Conservation (phyloP, 495 filamentous ascomycete species). For the Staphylotrichum tortipilum region DNA sequence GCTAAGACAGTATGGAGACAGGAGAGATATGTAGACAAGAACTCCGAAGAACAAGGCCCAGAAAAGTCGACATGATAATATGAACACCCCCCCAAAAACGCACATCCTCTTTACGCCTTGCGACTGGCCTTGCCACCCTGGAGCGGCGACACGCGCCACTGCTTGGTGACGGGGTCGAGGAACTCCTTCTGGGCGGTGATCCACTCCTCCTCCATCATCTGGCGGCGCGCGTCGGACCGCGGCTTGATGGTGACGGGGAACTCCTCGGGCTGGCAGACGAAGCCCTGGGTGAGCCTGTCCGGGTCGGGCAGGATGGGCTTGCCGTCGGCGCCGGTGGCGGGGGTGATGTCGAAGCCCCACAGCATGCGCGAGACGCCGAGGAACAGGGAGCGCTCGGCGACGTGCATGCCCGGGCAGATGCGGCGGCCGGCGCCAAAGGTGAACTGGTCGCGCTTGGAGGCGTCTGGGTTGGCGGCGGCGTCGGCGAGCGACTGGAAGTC, state of each 20-base stretch:
- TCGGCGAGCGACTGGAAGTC: constrained; percentile 22
- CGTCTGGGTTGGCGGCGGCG: constrained; percentile 27
- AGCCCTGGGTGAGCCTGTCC: constrained; percentile 35
- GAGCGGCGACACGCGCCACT: constrained; percentile 20
- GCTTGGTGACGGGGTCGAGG: constrained; percentile 27
- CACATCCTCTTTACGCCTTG: constrained; percentile 11
- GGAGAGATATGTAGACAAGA: too few species aligned
- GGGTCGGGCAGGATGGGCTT: constrained; percentile 31
- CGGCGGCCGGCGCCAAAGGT: constrained; percentile 53
- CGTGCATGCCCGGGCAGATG: constrained; percentile 49
- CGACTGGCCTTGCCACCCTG: not conserved
- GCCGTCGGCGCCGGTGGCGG: constrained; percentile 25
- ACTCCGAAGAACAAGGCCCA: too few species aligned
- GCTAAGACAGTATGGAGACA: too few species aligned
- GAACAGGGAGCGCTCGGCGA: constrained; percentile 51
- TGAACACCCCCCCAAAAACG: not conserved
- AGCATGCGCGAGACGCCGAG: constrained; percentile 42
- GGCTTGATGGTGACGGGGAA: constrained; percentile 29
- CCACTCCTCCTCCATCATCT: constrained; percentile 30
- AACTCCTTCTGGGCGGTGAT: constrained; percentile 23
- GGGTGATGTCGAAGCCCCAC: constrained; percentile 44
- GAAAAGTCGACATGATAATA: too few species aligned
- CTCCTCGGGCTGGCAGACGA: constrained; percentile 37
- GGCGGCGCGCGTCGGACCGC: constrained; percentile 20
- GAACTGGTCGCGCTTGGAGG: constrained; percentile 35